Evolutionary conservation across 768 basidiomycete genomes (phyloP), one percentile per base, ranked within the genome.

Genomic region (Tylopilus intermedius): DNA sequence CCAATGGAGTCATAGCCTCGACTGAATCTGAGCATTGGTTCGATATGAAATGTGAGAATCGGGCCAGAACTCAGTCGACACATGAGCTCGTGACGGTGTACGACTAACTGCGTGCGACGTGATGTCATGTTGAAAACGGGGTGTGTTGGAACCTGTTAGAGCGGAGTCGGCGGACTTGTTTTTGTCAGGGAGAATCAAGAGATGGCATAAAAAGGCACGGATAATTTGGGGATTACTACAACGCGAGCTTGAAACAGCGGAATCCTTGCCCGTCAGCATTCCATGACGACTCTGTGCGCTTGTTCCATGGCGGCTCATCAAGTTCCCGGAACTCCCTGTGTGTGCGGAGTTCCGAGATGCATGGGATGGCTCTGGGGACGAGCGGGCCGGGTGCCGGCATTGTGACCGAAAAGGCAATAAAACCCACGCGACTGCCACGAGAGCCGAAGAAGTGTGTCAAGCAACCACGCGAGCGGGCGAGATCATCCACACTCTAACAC

Each of bases 341-440:
- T 5, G 30, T n/a, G 40, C 24, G 42, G 42, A 43, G 14, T 26
- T 43, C 42, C 42, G 42, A 43, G 42, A 24, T 15, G 39, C 18
- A 15, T 18, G 5, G 37, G 37, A 37, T 33, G 9, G 47, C 30
- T 30, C 33, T 33, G 33, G 50, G 37, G 14, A 8, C 13, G 11
- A 8, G 8, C 53, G 62, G 55, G 1, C 58, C 58, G 56, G 15
- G 2, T 51, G 10, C 51, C 50, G 48, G 51, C 51, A 50, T 58
- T 59, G 61, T 60, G 43, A 38, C 58, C 7, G 50, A 61, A 63
- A 61, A 54, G 55, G 58, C 32, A 56, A 50, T 8, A 4, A 10
- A 2, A 8, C 45, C 67, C 67, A 68, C 67, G 67, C 63, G 67
- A 68, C 57, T 53, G 56, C 67, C 67, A 68, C 67, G 67, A 70